phyloP scores from a whole-genome alignment of 139 green algal species.

The Gonium pectorale region DNA sequence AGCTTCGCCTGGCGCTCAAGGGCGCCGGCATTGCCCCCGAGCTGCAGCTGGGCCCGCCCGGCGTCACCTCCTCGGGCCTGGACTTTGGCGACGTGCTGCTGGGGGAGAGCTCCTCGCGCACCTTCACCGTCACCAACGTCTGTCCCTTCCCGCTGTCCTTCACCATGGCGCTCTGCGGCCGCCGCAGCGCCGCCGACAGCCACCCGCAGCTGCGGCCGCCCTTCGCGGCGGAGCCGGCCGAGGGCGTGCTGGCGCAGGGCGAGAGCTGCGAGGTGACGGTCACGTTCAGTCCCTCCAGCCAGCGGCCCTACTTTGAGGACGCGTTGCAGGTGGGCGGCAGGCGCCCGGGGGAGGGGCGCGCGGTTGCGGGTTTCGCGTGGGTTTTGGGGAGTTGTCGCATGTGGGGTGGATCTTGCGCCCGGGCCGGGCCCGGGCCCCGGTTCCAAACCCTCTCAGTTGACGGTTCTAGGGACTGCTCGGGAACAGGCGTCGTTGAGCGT shows the following conservation, averaged over 20 bases:
- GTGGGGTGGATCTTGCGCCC: too few species aligned
- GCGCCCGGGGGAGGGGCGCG: background rate
- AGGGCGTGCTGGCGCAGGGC: conserved; percentile 59
- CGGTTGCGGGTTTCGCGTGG: background rate
- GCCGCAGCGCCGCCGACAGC: conserved; percentile 16
- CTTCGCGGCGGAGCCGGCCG: conserved; percentile 57
- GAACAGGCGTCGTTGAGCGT: too few species aligned
- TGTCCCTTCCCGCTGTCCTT: conserved; percentile 69
- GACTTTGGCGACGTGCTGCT: conserved; percentile 68
- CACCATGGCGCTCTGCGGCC: conserved; percentile 10
- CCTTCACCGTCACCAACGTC: conserved; percentile 71
- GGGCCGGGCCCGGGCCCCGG: too few species aligned
- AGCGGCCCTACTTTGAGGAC: conserved; percentile 68
- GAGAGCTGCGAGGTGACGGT: conserved; percentile 59
- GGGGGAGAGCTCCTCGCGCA: conserved; percentile 55
- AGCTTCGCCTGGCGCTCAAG: conserved; percentile 62
- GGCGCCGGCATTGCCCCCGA: conserved; percentile 70
- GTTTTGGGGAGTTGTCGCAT: too few species aligned
- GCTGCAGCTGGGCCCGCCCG: conserved; percentile 58
- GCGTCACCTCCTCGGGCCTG: conserved; percentile 49
- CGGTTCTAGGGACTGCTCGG: too few species aligned
- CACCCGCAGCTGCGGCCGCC: conserved; percentile 43
- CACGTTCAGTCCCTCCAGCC: conserved; percentile 54
- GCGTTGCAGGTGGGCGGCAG: conserved; percentile 5
- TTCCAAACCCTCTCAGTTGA: too few species aligned